Base-by-base conservation (phyloP, 257 asterid genomes). In the Nicotiana undulata region DNA sequence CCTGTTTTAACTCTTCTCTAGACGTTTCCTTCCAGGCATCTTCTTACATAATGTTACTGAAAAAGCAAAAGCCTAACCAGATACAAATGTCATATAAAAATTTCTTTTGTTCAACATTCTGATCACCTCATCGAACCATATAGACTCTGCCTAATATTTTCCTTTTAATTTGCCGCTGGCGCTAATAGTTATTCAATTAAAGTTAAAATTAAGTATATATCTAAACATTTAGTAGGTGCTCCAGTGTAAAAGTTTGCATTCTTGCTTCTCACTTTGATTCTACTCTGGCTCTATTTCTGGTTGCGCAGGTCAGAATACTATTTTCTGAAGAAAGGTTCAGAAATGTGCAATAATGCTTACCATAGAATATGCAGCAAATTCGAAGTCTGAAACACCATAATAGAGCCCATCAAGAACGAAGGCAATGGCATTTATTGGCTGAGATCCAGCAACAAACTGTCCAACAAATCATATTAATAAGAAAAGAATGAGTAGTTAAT, bases 371-470 rank as follows among this genome's bases (percentile, higher is more conserved):
- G 99, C 97, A 72, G 99, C 99, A 84, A 90, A 95, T 63, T 85
- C 94, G 29, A 90, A 95, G 86, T 95, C 99, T 74, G 99, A 95
- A 84, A 95, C 97, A 84, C 99, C 99, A 78, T 93, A 95, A 81
- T 95, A 95, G 53, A 95, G 95, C 75, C 99, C 99, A 72, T 95
- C 99, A 79, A 93, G 89, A 80, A 95, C 99, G 86, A 95, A 95
- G 66, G 98, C 99, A 61, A 93, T 82, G 63, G 99, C 99, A 86
- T 95, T 95, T 87, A 93, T 84, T 3, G 99, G 98, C 86, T 95
- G 99, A 83, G 97, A 86, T 79, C 89, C 98, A 53, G 95, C 97
- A 76, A 95, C 98, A 86, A 95, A 93, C 98, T 95, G 83, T 52
- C 68, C 66, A 60, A 9, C 24, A 77, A 49, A 49, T 16, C 46